phyloP scores from a whole-genome alignment of 2,329 filamentous ascomycete species.

The Dactylellina parvicollis region DNA sequence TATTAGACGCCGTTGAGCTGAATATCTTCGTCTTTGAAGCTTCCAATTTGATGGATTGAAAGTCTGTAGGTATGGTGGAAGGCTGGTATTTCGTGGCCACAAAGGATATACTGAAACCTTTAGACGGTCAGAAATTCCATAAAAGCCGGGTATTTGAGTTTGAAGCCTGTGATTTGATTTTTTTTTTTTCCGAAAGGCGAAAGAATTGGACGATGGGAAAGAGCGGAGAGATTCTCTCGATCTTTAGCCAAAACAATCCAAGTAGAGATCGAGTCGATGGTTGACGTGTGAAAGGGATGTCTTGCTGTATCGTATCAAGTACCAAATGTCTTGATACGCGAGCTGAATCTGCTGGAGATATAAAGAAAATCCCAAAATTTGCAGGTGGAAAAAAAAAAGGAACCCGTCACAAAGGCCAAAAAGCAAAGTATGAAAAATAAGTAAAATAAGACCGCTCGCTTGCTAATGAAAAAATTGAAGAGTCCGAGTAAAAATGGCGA shows the following conservation, averaged over 20 bases:
- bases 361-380: conserved; percentile 48
- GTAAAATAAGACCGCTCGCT: conserved; percentile 48
- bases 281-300: conserved; percentile 27
- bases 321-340: conserved; percentile 41
- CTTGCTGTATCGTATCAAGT: conserved; percentile 39
- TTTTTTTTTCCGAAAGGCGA: background rate
- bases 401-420: conserved; percentile 56
- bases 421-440: conserved; percentile 56
- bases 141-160: conserved; percentile 29
- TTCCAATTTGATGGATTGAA: conserved; percentile 19
- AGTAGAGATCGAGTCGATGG: conserved; percentile 16
- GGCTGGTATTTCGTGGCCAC: conserved; percentile 34
- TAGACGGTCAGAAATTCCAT: conserved; percentile 50
- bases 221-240: background rate
- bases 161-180: background rate
- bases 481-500: conserved; percentile 49
- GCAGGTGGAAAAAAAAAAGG: conserved; percentile 39
- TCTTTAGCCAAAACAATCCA: background rate
- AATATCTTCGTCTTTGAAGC: conserved; percentile 37
- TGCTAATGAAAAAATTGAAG: conserved; percentile 41
- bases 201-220: background rate
- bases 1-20: conserved; percentile 16
- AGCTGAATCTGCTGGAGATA: conserved; percentile 23
- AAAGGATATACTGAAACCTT: conserved; percentile 46
- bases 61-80: conserved; percentile 48